A percentile compares a stretch with the other conserved stretches of the same genome.
Conservation (phyloP, 495 filamentous ascomycete species). For the Bombardia bombarda region DNA sequence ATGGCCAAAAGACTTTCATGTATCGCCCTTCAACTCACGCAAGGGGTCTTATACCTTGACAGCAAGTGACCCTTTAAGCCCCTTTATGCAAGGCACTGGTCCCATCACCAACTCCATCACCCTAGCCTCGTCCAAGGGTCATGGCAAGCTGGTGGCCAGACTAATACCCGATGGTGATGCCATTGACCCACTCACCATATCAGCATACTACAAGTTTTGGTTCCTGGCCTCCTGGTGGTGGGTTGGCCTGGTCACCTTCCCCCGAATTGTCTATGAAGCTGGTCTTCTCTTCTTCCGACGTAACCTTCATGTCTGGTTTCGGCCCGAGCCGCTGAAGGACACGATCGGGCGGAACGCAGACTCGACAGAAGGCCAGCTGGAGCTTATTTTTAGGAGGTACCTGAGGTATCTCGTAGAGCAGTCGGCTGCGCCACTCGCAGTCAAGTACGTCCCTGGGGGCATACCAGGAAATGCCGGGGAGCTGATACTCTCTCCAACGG, state of each 20-base stretch:
- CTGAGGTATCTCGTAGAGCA: slow-evolving; percentile 37
- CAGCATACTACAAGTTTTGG: slow-evolving; percentile 25
- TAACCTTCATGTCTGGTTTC: slow-evolving; percentile 49
- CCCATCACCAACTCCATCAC: slow-evolving; percentile 48
- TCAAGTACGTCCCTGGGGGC: slow-evolving; percentile 46
- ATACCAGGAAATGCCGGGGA: slow-evolving; percentile 23
- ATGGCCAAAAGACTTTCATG: slow-evolving; percentile 66
- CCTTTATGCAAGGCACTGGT: slow-evolving; percentile 22
- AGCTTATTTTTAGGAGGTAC: slow-evolving; percentile 44
- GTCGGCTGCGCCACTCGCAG: slow-evolving; percentile 25
- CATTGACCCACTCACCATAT: slow-evolving; percentile 40
- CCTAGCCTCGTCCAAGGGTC: slow-evolving; percentile 45
- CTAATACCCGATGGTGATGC: slow-evolving; percentile 40
- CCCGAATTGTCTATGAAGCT: slow-evolving; percentile 53
- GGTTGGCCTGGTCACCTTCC: slow-evolving; percentile 55
- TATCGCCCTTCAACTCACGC: slow-evolving; percentile 66
- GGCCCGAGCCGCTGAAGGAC: slow-evolving; percentile 45
- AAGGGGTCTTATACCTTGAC: slow-evolving; percentile 50
- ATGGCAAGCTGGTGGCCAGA: slow-evolving; percentile 47
- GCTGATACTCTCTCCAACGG: slow-evolving; percentile 27
- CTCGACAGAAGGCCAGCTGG: slow-evolving; percentile 36
- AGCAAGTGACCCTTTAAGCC: slow-evolving; percentile 46
- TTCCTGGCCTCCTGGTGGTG: slow-evolving; percentile 54
- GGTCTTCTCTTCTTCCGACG: slow-evolving; percentile 41
- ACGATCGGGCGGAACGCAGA: slow-evolving; percentile 44